Evolutionary conservation across 2,329 filamentous ascomycete genomes (phyloP).

Genomic region (Grosmannia serpens): DNA sequence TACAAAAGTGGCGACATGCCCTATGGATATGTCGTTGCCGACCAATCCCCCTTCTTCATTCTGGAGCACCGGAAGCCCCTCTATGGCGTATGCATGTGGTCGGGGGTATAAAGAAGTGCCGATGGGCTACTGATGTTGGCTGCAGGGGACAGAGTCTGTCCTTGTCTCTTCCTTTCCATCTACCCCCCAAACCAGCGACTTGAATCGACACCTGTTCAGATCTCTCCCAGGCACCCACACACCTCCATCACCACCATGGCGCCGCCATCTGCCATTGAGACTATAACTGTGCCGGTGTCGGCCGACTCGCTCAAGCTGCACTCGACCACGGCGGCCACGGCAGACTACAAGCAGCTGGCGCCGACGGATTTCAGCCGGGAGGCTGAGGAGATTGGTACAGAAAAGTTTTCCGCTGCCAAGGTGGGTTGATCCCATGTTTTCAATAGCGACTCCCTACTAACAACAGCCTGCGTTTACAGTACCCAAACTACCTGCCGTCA

Average conservation of each 20-base stretch:
- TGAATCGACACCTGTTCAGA: background rate
- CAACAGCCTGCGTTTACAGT: constrained; percentile 21
- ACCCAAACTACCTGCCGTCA: constrained; percentile 53
- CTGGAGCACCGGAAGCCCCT: background rate
- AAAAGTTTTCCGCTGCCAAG: constrained; percentile 8
- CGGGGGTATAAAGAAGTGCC: background rate
- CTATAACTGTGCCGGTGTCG: constrained; percentile 9
- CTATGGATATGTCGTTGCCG: background rate
- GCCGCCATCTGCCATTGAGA: constrained; percentile 9
- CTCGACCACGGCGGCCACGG: constrained; percentile 23
- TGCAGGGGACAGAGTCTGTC: background rate
- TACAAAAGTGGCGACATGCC: background rate
- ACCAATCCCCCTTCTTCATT: background rate
- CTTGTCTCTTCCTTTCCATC: too few relatives aligned
- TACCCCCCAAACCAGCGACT: too few relatives aligned
- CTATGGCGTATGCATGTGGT: background rate
- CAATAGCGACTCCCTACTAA: background rate
- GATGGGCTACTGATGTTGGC: background rate
- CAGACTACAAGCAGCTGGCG: constrained; percentile 15
- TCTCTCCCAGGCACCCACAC: background rate
- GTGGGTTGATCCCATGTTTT: background rate
- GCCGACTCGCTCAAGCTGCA: constrained; percentile 16
- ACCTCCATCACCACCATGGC: background rate
- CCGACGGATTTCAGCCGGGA: constrained; percentile 8
- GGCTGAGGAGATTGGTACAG: constrained; percentile 12